phyloP scores from a whole-genome alignment of 805 yeast species.

The Spathaspora hagerdaliae region DNA sequence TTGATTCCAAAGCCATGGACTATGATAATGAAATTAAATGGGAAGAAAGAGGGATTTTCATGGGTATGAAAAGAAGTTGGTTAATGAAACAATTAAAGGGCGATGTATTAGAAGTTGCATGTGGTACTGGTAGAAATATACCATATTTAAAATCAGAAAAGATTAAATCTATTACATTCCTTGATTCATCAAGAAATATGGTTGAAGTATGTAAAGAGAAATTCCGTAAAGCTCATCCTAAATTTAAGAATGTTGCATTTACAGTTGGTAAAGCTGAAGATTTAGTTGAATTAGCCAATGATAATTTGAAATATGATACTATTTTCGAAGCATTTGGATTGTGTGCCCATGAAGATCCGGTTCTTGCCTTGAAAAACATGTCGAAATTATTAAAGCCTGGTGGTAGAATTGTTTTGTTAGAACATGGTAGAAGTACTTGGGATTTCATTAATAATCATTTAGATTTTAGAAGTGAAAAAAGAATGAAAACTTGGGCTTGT shows the following conservation, averaged over 20 bases:
- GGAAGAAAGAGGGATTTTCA: conserved; percentile 60
- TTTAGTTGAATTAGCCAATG: conserved; percentile 52
- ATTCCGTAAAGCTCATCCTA: conserved; percentile 65
- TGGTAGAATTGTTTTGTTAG: conserved; percentile 82
- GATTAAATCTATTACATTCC: conserved; percentile 71
- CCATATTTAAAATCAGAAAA: conserved; percentile 60
- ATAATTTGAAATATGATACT: conserved; percentile 72
- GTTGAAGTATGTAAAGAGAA: conserved; percentile 73
- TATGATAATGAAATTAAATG: conserved; percentile 78
- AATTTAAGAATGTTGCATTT: conserved; percentile 70
- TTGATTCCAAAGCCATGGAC: conserved; percentile 70
- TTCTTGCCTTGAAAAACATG: conserved; percentile 73
- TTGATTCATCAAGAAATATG: conserved; percentile 86
- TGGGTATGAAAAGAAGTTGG: conserved; percentile 72
- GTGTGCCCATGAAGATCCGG: conserved; percentile 95
- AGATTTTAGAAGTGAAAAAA: conserved; percentile 77
- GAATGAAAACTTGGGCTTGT: conserved; percentile 93
- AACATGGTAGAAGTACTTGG: conserved; percentile 88
- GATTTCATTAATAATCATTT: conserved; percentile 72
- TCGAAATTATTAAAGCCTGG: conserved; percentile 72
- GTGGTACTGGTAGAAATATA: conserved; percentile 94
- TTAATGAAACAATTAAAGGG: conserved; percentile 75
- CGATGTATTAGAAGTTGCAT: conserved; percentile 89
- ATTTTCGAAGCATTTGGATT: conserved; percentile 91
- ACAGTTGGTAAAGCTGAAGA: conserved; percentile 91